A percentile compares a stretch with the other conserved stretches of the same genome.
These are phyloP conservation scores for Aspergillus panamensis DNA, from an alignment of 495 filamentous ascomycete species.

Conservation along the genomic window DNA sequence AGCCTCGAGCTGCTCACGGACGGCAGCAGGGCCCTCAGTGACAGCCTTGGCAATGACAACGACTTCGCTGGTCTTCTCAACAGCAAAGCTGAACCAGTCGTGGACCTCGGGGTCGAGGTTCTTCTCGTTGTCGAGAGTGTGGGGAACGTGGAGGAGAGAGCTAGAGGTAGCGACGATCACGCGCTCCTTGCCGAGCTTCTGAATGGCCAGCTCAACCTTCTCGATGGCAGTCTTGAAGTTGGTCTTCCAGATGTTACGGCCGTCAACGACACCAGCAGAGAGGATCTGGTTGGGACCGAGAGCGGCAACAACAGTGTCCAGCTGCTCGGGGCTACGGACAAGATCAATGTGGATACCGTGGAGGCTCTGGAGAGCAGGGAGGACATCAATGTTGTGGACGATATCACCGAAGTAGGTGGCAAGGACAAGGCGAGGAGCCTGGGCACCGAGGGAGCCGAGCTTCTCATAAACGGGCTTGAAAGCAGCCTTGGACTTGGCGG, in stretches of 20 bases:
- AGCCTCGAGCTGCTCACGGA: conserved; percentile 81
- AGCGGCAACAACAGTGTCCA: conserved; percentile 69
- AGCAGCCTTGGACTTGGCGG: conserved; percentile 81
- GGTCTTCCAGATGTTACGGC: conserved; percentile 99
- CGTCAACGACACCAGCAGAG: conserved; percentile 93
- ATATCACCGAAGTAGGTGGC: conserved; percentile 99
- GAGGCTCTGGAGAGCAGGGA: conserved; percentile 63
- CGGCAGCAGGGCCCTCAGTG: conserved; percentile 80
- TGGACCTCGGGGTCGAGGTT: conserved; percentile 85
- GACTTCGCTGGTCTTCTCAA: conserved; percentile 89
- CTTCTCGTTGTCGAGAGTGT: conserved; percentile 97
- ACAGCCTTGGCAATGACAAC: conserved; percentile 94
- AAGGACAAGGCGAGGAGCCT: conserved; percentile 75
- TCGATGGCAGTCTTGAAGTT: conserved; percentile 90
- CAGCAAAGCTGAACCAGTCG: conserved; percentile 98
- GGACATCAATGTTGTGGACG: conserved; percentile 92
- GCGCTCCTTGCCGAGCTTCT: conserved; percentile 91
- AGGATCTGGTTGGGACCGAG: conserved; percentile 84
- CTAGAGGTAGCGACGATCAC: conserved; percentile 94
- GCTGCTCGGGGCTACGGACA: conserved; percentile 95
- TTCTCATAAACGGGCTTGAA: conserved; percentile 98
- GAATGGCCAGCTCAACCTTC: conserved; percentile 79
- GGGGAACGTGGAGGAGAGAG: conserved; percentile 95
- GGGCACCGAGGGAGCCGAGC: conserved; percentile 67
- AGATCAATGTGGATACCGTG: conserved; percentile 91